Evolutionary conservation across 345 rosid species (phyloP), one percentile per base, ranked within the genome.

Genomic region (Populus tremula): DNA sequence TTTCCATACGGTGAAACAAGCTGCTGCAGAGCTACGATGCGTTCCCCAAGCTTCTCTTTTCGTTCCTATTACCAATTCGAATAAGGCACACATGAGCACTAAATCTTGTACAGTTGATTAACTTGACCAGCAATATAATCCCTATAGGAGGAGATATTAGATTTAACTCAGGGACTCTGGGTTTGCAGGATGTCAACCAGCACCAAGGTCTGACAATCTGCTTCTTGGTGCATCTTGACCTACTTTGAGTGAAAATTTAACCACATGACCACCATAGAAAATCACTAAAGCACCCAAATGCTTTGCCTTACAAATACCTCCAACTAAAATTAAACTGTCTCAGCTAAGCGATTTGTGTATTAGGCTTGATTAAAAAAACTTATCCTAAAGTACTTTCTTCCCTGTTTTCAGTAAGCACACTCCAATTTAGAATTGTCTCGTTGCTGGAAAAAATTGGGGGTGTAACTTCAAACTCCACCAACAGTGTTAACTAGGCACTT

Each of bases 1-100:
- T 96, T 96, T 78, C 99, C 99, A 54, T 91, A 92, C 1, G 98
- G 99, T 14, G 99, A 95, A 82, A 95, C 99, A 69, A 93, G 94
- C 73, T 93, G 97, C 83, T 93, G 99, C 82, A 96, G 88, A 83
- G 94, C 90, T 47, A 89, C 87, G 38, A 96, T 90, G 29, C 92
- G 90, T 74, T 93, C 98, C 70, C 99, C 94, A 4, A 93, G 77
- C 83, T 96, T 96, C 86, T 91, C 98, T 77, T 96, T 96, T 82
- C 90, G 87, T 82, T 93, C 97, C 94, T 93, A 72, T 74, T 83
- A 49, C 69, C 83, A 80, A 53, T 64, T 47, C 63, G 85, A 78
- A 80, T 61, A 74, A 74, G 56, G 45, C 31, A 65, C 64, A 33
- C 66, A 54, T 70, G 36, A 77, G 71, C 20, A 53, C 64, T 20